Conservation (phyloP, 352 stramenopile species). For the Phytophthora chlamydospora region DNA sequence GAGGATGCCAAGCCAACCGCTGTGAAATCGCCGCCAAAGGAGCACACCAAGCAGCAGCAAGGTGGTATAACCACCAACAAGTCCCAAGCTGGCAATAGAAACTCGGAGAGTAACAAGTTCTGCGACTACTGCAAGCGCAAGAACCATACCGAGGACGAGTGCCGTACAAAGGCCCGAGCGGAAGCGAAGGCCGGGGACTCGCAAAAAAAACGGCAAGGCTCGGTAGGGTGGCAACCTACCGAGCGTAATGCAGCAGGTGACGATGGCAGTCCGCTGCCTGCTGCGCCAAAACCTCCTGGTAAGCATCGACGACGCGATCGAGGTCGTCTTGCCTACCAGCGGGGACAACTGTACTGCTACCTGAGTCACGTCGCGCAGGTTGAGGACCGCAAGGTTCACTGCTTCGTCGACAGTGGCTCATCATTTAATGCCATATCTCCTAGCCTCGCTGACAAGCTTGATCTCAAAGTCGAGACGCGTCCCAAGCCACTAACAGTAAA, state of each 20-base stretch:
- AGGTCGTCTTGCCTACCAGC: slow-evolving; percentile 6
- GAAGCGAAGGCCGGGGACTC: too few species aligned
- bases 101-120: not conserved
- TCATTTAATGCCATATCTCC: slow-evolving; percentile 7
- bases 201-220: slow-evolving; percentile 13
- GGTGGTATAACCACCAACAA: not conserved
- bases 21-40: slow-evolving; percentile 5
- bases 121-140: slow-evolving; percentile 16
- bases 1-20: slow-evolving; percentile 8
- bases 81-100: not conserved
- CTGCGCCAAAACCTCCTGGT: slow-evolving; percentile 2
- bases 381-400: not conserved
- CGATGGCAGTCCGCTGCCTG: slow-evolving; percentile 7
- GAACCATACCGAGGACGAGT: slow-evolving; percentile 20
- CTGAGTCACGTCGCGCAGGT: slow-evolving; percentile 1
- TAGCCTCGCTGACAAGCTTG: not conserved
- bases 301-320: not conserved
- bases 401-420: slow-evolving; percentile 14
- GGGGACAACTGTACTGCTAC: slow-evolving; percentile 19
- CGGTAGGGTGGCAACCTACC: slow-evolving; percentile 23
- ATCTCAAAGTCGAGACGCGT: not conserved
- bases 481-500: not conserved
- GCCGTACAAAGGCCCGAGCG: slow-evolving; percentile 5
- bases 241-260: not conserved
- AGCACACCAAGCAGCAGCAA: slow-evolving; percentile 12